Conservation (phyloP, 495 filamentous ascomycete genomes). For the Talaromyces proteolyticus region DNA sequence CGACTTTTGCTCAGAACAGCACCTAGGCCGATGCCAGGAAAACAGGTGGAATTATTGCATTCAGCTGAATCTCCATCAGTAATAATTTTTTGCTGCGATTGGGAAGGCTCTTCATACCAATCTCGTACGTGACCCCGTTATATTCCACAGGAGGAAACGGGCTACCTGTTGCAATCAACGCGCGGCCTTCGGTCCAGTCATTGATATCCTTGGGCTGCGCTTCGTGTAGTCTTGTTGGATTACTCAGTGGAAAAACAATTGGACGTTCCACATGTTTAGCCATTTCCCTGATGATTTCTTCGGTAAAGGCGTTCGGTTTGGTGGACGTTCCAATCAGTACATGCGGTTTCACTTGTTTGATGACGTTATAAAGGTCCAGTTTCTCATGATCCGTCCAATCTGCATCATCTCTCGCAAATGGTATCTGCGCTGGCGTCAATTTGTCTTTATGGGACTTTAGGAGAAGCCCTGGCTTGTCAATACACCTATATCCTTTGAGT, state of each 20-base stretch:
- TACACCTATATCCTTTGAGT: constrained; percentile 48
- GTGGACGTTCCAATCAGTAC: constrained; percentile 83
- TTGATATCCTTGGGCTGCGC: constrained; percentile 73
- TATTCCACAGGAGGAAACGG: constrained; percentile 76
- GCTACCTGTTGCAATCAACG: constrained; percentile 77
- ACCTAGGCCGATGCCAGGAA: constrained; percentile 82
- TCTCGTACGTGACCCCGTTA: constrained; percentile 55
- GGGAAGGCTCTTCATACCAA: constrained; percentile 35
- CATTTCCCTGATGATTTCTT: constrained; percentile 72
- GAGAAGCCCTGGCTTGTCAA: constrained; percentile 80
- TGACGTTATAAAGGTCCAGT: constrained; percentile 55
- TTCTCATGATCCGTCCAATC: constrained; percentile 56
- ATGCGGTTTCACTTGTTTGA: constrained; percentile 71
- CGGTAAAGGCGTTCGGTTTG: constrained; percentile 69
- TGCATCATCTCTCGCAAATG: constrained; percentile 57
- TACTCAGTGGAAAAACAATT: constrained; percentile 80
- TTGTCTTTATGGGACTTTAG: constrained; percentile 52
- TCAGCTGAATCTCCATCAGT: constrained; percentile 45
- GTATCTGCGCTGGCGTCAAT: constrained; percentile 59
- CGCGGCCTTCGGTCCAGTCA: constrained; percentile 71
- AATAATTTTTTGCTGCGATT: background rate
- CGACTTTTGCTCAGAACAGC: constrained; percentile 60
- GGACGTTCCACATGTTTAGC: constrained; percentile 69
- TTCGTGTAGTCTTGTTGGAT: constrained; percentile 82
- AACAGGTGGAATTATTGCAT: constrained; percentile 87